A percentile compares a stretch with the other conserved stretches of the same genome.
phyloP scores from a whole-genome alignment of 1,284 basidiomycete species.

The Ganoderma resinaceum region DNA sequence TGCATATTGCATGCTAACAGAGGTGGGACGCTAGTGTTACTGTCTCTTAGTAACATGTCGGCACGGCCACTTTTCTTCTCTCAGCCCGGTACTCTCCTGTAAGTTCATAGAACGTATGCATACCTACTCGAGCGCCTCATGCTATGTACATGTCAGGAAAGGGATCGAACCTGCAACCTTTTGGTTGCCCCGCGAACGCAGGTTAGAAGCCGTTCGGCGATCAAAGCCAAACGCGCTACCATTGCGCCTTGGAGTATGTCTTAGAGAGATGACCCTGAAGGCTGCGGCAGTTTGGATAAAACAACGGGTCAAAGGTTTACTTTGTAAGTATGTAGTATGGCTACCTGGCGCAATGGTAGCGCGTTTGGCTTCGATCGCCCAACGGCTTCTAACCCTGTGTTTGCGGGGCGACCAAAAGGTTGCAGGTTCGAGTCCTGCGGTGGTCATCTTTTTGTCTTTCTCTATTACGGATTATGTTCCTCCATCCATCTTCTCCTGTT shows the following conservation, averaged over 20 bases:
- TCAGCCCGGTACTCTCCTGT: background rate
- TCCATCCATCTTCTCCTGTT: too few species aligned
- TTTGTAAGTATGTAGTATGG: constrained; percentile 37
- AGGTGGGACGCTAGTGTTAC: constrained; percentile 33
- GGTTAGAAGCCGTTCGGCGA: constrained; percentile 57
- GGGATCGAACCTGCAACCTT: too few species aligned
- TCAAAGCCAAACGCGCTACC: constrained; percentile 90
- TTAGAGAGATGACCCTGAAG: too few species aligned
- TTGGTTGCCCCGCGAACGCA: too few species aligned
- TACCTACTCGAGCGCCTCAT: too few species aligned
- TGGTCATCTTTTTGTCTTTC: constrained; percentile 57
- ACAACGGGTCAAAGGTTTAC: background rate
- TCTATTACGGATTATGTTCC: too few species aligned
- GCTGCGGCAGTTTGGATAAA: background rate
- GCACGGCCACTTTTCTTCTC: constrained; percentile 39
- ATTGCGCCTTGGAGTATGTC: too few species aligned
- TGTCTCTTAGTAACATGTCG: constrained; percentile 42
- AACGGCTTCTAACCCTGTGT: too few species aligned
- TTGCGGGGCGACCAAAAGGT: constrained; percentile 90
- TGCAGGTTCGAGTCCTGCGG: constrained; percentile 92
- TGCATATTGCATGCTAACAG: constrained; percentile 42
- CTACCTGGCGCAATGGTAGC: constrained; percentile 83
- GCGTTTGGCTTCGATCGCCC: constrained; percentile 86
- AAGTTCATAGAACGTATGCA: background rate
- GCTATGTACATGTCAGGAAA: too few species aligned